Base-by-base conservation (phyloP, 139 green algal genomes). In the Yamagishiella unicocca region DNA sequence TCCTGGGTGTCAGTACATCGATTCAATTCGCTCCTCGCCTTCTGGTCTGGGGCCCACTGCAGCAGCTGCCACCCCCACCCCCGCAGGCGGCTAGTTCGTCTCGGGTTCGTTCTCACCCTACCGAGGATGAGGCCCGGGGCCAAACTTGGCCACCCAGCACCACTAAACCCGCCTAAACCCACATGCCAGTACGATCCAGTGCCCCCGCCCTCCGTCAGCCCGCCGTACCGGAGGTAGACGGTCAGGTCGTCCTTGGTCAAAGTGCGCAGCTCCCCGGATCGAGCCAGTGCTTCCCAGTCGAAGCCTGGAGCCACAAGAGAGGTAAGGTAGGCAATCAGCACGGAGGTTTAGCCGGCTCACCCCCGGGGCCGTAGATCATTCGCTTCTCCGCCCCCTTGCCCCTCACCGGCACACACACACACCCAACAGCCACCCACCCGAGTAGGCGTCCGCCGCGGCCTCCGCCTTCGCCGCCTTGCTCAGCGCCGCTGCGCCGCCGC, bases 191-290 rank as follows among this genome's bases (percentile, higher is more conserved):
- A n/a, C n/a, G n/a, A n/a, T n/a, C n/a, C n/a, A n/a, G n/a, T n/a
- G n/a, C n/a, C n/a, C n/a, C n/a, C n/a, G n/a, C n/a, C n/a, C n/a
- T n/a, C n/a, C n/a, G n/a, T n/a, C n/a, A n/a, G n/a, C n/a, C n/a
- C n/a, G n/a, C n/a, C 31, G 0, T 40, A 83, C 77, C 58, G 25
- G 29, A 84, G 58, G 55, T 84, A 84, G 31, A 42, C 22, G 4
- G 38, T 74, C 7, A 84, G 77, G 35, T 84, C 46, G 55, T 84
- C 77, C 29, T 73, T 61, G 3, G 40, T 84, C 38, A 84, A 58
- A 10, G 31, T 42, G 31, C 8, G 4, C 22, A 84, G 40, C 24
- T 27, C 55, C 8, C 40, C 40, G 1, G 7, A 19, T 12, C 38
- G 6, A 8, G 19, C 10, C 7, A 61, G 24, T 3, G 12, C 38